Evolutionary conservation across 2,329 filamentous ascomycete species (phyloP).

Genomic region (Cercospora sp.): DNA sequence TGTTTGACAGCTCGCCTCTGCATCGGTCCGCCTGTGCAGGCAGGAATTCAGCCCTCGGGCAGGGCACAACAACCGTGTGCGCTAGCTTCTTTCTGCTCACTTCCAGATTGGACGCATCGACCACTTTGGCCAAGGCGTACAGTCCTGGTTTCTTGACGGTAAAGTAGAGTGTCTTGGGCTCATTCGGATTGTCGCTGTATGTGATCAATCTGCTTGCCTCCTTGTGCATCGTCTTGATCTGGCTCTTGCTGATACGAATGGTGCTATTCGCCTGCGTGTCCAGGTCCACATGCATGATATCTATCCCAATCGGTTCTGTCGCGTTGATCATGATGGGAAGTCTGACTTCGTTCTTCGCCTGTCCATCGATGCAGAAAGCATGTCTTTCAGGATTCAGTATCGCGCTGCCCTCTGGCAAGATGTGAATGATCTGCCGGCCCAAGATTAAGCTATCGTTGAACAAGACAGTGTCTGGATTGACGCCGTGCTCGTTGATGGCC

Average conservation of each 20-base stretch:
- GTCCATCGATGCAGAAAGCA: constrained; percentile 75
- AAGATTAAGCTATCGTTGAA: constrained; percentile 92
- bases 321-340: constrained; percentile 93
- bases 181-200: constrained; percentile 46
- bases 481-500: constrained; percentile 87
- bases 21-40: constrained; percentile 69
- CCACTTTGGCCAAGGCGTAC: constrained; percentile 79
- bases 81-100: constrained; percentile 59
- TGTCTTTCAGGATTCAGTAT: constrained; percentile 77
- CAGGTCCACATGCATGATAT: constrained; percentile 83
- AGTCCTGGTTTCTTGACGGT: constrained; percentile 81
- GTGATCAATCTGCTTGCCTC: constrained; percentile 62
- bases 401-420: constrained; percentile 89
- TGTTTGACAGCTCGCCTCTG: constrained; percentile 80
- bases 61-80: constrained; percentile 81
- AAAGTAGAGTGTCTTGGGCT: constrained; percentile 60
- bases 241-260: constrained; percentile 70
- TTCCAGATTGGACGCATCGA: constrained; percentile 92
- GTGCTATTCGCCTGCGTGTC: constrained; percentile 78
- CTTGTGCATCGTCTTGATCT: constrained; percentile 73
- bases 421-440: constrained; percentile 96
- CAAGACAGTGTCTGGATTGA: constrained; percentile 82
- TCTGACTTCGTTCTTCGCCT: constrained; percentile 59
- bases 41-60: constrained; percentile 75
- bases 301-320: constrained; percentile 82